These are phyloP conservation scores for Vigna unguiculata DNA, from an alignment of 306 rosid genomes.

Conservation along the genomic window DNA sequence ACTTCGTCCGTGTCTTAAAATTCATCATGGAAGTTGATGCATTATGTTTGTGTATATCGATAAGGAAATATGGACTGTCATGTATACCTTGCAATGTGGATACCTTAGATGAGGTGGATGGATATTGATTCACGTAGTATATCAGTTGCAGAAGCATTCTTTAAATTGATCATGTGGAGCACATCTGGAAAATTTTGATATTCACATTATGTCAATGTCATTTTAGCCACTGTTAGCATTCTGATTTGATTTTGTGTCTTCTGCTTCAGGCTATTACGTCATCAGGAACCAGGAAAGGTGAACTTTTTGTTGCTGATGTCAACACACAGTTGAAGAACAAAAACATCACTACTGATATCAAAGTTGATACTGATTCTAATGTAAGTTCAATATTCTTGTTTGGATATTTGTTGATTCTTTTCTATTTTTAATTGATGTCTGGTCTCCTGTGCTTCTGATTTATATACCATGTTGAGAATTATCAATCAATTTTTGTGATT, in stretches of 20 bases:
- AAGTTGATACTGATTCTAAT: constrained; percentile 88
- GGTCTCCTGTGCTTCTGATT: background rate
- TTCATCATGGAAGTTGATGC: background rate
- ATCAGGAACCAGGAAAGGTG: constrained; percentile 88
- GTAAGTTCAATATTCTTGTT: constrained; percentile 52
- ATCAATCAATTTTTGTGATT: constrained; percentile 10
- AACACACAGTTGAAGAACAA: constrained; percentile 81
- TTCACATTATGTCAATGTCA: background rate
- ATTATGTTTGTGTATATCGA: background rate
- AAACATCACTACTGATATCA: constrained; percentile 86
- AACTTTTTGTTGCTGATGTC: constrained; percentile 79
- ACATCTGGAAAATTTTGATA: background rate
- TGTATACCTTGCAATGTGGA: constrained; percentile 8
- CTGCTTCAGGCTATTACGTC: constrained; percentile 80
- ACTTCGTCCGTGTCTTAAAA: background rate
- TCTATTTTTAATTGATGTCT: background rate
- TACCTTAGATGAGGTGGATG: constrained; percentile 17
- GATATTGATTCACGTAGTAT: constrained; percentile 14
- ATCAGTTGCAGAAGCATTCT: constrained; percentile 5
- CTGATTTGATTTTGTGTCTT: constrained; percentile 33
- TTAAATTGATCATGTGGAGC: constrained; percentile 5
- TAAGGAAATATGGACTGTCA: background rate
- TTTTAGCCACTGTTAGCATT: constrained; percentile 1
- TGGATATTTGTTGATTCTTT: background rate
- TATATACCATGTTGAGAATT: background rate